Conservation (phyloP, 441 rosid species). For the Adansonia grandidieri region DNA sequence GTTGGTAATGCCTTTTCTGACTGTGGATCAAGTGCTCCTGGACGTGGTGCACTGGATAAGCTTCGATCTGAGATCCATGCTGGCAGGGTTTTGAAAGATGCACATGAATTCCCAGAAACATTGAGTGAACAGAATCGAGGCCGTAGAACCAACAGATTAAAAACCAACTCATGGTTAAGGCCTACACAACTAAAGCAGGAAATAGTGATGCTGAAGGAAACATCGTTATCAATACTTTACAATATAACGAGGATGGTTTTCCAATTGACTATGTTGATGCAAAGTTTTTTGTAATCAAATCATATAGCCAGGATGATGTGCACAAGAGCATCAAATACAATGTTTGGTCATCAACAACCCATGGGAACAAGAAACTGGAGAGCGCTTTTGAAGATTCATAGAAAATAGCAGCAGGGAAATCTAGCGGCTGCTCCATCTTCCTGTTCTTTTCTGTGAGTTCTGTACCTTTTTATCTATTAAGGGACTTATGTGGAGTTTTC, state of each 20-base stretch:
- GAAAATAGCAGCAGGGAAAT: conserved; percentile 51
- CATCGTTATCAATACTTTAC: conserved; percentile 58
- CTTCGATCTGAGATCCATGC: conserved; percentile 49
- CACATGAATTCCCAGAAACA: conserved; percentile 46
- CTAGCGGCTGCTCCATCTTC: conserved; percentile 66
- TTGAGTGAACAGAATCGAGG: conserved; percentile 64
- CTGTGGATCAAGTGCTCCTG: conserved; percentile 46
- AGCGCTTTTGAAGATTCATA: conserved; percentile 72
- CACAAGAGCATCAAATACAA: conserved; percentile 93
- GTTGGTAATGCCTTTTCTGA: conserved; percentile 47
- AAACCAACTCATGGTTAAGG: conserved; percentile 64
- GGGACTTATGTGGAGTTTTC: not conserved
- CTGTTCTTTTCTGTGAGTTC: conserved; percentile 84
- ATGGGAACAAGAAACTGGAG: conserved; percentile 90
- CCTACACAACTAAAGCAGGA: conserved; percentile 65
- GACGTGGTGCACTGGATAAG: conserved; percentile 46
- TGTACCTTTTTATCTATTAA: not conserved
- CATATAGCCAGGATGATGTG: conserved; percentile 94
- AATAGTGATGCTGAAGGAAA: conserved; percentile 60
- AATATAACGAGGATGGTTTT: conserved; percentile 77
- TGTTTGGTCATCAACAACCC: conserved; percentile 93
- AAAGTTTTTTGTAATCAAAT: conserved; percentile 86
- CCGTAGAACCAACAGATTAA: conserved; percentile 56
- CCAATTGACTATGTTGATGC: conserved; percentile 56
- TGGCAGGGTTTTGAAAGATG: conserved; percentile 43